A percentile compares a stretch with the other conserved stretches of the same genome.
Evolutionary conservation across 306 rosid species (phyloP).

Genomic region (Gastrolobium villosum): DNA sequence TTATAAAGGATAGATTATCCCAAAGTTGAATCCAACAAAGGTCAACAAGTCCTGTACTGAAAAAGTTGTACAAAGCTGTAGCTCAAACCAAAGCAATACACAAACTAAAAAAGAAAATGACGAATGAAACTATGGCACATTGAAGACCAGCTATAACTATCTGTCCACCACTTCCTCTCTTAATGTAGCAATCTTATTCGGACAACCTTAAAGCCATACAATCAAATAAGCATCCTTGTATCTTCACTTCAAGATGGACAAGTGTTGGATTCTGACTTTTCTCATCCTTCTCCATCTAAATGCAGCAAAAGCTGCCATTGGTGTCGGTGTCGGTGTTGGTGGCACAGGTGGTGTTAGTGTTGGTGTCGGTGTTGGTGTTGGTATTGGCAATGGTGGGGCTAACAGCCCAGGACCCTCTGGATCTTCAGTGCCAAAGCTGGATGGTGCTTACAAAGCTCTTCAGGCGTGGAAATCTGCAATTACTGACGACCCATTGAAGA

Average conservation of each 20-base stretch:
- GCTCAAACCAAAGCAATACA: constrained; percentile 27
- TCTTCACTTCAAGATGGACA: constrained; percentile 61
- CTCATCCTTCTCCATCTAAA: constrained; percentile 45
- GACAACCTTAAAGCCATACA: constrained; percentile 43
- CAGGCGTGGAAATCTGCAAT: constrained; percentile 96
- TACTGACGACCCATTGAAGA: constrained; percentile 74
- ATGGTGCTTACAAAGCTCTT: constrained; percentile 75
- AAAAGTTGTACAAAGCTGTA: constrained; percentile 20
- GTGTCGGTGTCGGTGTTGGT: constrained; percentile 46
- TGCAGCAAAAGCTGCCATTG: constrained; percentile 54
- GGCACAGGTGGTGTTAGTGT: constrained; percentile 32
- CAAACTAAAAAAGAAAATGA: constrained; percentile 22
- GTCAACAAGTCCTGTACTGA: constrained; percentile 46
- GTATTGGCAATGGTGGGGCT: constrained; percentile 42
- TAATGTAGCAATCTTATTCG: constrained; percentile 50
- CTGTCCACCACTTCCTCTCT: constrained; percentile 40
- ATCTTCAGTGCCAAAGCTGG: constrained; percentile 54
- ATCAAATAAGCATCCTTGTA: constrained; percentile 36
- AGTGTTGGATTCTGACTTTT: constrained; percentile 47
- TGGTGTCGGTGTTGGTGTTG: constrained; percentile 39
- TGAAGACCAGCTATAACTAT: constrained; percentile 52
- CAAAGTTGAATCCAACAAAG: constrained; percentile 16
- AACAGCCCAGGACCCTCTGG: constrained; percentile 57
- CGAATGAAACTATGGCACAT: not conserved
- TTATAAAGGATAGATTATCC: not conserved